Evolutionary conservation across 2,329 filamentous ascomycete genomes (phyloP).

Genomic region (Trichoderma aggressivum): DNA sequence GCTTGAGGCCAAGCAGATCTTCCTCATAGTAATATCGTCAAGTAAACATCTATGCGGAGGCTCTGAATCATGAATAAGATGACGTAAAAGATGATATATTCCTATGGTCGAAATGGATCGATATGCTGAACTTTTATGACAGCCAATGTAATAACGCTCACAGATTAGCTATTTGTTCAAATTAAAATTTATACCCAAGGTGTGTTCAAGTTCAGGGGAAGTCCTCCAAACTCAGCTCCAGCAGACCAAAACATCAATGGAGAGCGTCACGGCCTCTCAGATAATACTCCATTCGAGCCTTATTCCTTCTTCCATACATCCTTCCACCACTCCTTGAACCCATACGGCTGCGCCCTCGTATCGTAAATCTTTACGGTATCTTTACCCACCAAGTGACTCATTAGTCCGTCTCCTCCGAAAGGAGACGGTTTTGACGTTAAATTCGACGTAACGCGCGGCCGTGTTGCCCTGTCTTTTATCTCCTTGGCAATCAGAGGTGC

Average conservation of each 20-base stretch:
- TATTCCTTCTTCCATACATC: constrained; percentile 61
- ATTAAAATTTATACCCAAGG: background rate
- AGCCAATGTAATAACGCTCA: no score
- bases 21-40: no score
- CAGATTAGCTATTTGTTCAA: no score
- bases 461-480: constrained; percentile 65
- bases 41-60: no score
- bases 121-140: no score
- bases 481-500: constrained; percentile 70
- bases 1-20: no score
- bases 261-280: background rate
- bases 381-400: constrained; percentile 57
- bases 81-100: no score
- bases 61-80: no score
- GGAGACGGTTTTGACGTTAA: constrained; percentile 29
- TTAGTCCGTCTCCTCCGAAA: constrained; percentile 40
- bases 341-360: constrained; percentile 72
- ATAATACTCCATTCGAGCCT: background rate
- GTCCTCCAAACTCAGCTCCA: background rate
- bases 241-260: background rate
- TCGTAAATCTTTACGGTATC: constrained; percentile 58
- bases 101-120: no score
- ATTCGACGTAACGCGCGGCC: constrained; percentile 37
- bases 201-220: background rate
- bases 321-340: constrained; percentile 84